Evolutionary conservation across 345 rosid genomes (phyloP), one percentile per base, ranked within the genome.

Genomic region (Gossypium rotundifolium): DNA sequence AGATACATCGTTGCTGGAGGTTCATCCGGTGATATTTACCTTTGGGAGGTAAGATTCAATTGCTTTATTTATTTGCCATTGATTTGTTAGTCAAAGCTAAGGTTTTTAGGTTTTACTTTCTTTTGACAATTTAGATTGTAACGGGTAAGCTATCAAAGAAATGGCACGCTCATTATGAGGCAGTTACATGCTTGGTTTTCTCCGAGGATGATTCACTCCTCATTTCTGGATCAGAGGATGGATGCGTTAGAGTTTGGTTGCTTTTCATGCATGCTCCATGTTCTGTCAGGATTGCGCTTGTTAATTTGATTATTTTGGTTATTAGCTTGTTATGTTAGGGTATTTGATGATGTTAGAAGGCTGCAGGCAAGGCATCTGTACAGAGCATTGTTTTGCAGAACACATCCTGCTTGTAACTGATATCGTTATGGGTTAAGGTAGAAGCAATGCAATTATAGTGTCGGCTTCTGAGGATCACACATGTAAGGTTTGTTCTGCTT

Each of bases 391-490:
- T 84, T 87, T 93, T 79, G 74, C 80, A 2, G 90, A 80, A 81
- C 93, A 92, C 77, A 83, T 81, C 33, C 72, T 85, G 83, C 48
- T 81, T 53, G 80, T 94, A 17, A 94, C 89, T 27, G 97, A 94
- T 76, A 65, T 90, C 69, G 88, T 79, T n/a, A 40, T 75, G 2
- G 98, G 95, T 38, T 83, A 82, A 78, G 94, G 98, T 57, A 94
- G 93, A 74, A 77, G 82, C 74, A 89, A 86, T 86, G 89, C 95
- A 20, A 67, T 85, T 75, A 81, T 91, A n/a, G 81, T 91, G 65
- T 87, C 98, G 20, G 89, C 98, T 75, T 94, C 98, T 6, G 91
- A 85, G 81, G 98, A 91, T 72, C 77, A 88, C 71, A 91, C 94
- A 1, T 94, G 98, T 82, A 94, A 94, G 93, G 98, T 85, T 61